Evolutionary conservation across 352 stramenopile genomes (phyloP).

Genomic region (Elongisporangium prolatum): DNA sequence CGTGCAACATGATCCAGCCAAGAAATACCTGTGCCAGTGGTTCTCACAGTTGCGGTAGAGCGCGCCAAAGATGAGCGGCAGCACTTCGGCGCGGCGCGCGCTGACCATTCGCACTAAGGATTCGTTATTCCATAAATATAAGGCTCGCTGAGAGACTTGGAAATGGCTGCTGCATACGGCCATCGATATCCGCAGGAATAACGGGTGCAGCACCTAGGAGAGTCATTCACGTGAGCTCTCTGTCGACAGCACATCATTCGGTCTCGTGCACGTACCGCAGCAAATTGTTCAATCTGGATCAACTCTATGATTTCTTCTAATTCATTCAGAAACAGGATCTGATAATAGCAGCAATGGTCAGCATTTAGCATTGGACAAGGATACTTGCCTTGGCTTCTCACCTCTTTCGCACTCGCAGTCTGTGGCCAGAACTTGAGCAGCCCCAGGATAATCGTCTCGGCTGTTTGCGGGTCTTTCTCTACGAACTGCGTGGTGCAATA

Average conservation of each 20-base stretch:
- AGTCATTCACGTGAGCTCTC: conserved; percentile 24
- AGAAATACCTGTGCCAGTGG: conserved; percentile 96
- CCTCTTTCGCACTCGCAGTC: conserved; percentile 88
- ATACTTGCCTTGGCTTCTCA: conserved; percentile 11
- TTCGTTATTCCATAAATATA: conserved; percentile 99
- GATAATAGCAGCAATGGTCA: no score
- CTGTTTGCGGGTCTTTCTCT: conserved; percentile 97
- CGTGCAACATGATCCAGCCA: conserved; percentile 16
- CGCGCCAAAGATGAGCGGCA: conserved; percentile 94
- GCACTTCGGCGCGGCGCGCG: conserved; percentile 87
- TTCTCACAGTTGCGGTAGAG: conserved; percentile 86
- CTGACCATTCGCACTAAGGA: conserved; percentile 95
- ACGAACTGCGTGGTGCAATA: conserved; percentile 99
- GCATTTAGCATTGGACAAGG: no score
- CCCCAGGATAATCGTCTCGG: conserved; percentile 91
- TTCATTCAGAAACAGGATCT: conserved; percentile 97
- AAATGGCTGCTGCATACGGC: conserved; percentile 95
- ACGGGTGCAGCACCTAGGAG: conserved; percentile 69
- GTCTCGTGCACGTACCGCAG: conserved; percentile 10
- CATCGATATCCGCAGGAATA: conserved; percentile 76
- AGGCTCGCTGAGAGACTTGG: conserved; percentile 93
- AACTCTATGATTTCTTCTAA: conserved; percentile 98
- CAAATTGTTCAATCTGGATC: conserved; percentile 81
- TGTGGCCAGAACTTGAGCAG: conserved; percentile 96
- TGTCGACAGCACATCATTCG: not conserved